phyloP scores from a whole-genome alignment of 2,329 filamentous ascomycete genomes.

The Zelopaecilomyces penicillatus region DNA sequence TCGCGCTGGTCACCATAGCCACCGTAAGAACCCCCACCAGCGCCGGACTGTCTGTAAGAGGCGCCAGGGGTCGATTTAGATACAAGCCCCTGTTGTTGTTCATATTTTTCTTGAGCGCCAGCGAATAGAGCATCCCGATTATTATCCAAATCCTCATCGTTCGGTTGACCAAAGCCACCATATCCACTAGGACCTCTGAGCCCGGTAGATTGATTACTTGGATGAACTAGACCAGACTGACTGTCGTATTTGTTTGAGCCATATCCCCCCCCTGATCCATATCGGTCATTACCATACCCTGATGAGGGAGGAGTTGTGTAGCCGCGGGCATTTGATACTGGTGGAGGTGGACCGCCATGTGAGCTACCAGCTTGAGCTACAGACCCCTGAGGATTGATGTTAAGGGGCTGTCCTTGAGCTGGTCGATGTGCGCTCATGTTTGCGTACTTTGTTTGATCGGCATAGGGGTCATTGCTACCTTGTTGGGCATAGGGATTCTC shows the following conservation, averaged over 20 bases:
- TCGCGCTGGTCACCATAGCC: constrained; percentile 63
- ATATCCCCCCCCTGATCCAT: constrained; percentile 43
- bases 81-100: constrained; percentile 32
- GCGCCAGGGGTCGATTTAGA: constrained; percentile 9
- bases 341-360: constrained; percentile 12
- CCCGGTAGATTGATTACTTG: constrained; percentile 19
- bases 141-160: constrained; percentile 36
- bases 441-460: constrained; percentile 38
- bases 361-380: constrained; percentile 1
- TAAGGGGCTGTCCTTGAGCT: constrained; percentile 33
- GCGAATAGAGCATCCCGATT: constrained; percentile 58
- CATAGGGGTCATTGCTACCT: constrained; percentile 44
- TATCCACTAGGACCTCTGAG: constrained; percentile 49
- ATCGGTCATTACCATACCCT: constrained; percentile 47
- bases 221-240: constrained; percentile 20
- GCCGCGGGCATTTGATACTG: background rate
- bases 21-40: constrained; percentile 29
- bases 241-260: constrained; percentile 45
- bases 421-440: constrained; percentile 39
- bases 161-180: constrained; percentile 46
- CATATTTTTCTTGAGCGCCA: constrained; percentile 42
- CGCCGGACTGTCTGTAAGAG: constrained; percentile 18
- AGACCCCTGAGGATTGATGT: constrained; percentile 18
- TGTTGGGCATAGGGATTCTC: constrained; percentile 52
- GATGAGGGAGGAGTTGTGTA: constrained; percentile 18